These are phyloP conservation scores for Erodium texanum DNA, from an alignment of 441 rosid species.

Conservation along the genomic window DNA sequence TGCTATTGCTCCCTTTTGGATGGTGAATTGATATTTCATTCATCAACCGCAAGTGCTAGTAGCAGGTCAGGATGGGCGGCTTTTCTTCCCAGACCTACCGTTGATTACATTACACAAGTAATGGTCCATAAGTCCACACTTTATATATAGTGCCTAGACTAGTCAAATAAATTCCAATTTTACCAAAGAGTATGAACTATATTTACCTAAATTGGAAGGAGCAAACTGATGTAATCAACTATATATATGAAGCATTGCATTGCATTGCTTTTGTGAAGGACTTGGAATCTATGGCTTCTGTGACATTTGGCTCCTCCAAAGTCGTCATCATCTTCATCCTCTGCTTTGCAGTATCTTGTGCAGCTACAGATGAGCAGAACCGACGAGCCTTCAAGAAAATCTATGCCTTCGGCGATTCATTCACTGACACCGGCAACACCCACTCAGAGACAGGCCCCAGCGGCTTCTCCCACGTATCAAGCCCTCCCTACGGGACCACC, in stretches of 20 bases:
- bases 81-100: too few relatives aligned
- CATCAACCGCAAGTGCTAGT: too few relatives aligned
- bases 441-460: conserved; percentile 45
- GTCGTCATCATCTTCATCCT: background rate
- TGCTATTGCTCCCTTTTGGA: too few relatives aligned
- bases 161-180: too few relatives aligned
- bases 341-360: background rate
- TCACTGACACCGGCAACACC: conserved; percentile 95
- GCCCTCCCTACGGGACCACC: conserved; percentile 63
- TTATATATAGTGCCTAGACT: too few relatives aligned
- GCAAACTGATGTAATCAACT: too few relatives aligned
- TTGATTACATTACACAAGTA: too few relatives aligned
- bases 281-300: background rate
- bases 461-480: conserved; percentile 72
- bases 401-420: conserved; percentile 87
- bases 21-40: too few relatives aligned
- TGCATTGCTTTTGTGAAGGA: background rate
- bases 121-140: too few relatives aligned
- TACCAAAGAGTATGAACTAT: too few relatives aligned
- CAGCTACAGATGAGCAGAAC: background rate
- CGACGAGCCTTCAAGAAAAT: conserved; percentile 46
- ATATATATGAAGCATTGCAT: background rate
- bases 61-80: too few relatives aligned
- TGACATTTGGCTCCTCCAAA: background rate
- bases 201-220: too few relatives aligned